phyloP scores from a whole-genome alignment of 495 filamentous ascomycete genomes.

The Penicillium bovifimosum region DNA sequence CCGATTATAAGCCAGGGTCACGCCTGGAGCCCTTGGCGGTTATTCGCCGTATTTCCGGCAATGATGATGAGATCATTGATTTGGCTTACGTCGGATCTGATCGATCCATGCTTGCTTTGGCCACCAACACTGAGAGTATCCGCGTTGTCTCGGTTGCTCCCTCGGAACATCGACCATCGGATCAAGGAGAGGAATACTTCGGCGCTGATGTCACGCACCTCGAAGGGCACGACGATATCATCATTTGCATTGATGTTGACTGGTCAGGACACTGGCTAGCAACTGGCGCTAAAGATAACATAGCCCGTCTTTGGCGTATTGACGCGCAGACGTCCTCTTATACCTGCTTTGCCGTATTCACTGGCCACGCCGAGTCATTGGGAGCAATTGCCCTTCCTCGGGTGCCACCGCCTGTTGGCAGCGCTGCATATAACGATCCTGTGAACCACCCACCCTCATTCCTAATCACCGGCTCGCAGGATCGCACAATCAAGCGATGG shows the following conservation, averaged over 20 bases:
- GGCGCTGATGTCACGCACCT: constrained; percentile 82
- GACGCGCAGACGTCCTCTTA: constrained; percentile 73
- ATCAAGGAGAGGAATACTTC: constrained; percentile 55
- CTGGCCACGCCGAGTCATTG: constrained; percentile 89
- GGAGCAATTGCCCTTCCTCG: constrained; percentile 85
- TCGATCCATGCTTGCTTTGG: constrained; percentile 75
- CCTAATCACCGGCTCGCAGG: constrained; percentile 85
- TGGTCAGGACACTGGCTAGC: constrained; percentile 97
- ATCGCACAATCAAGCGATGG: constrained; percentile 91
- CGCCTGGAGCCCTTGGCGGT: constrained; percentile 46
- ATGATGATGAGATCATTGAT: constrained; percentile 96
- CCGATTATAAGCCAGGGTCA: constrained; percentile 29
- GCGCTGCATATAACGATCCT: constrained; percentile 59
- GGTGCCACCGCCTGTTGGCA: constrained; percentile 54
- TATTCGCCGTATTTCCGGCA: constrained; percentile 78
- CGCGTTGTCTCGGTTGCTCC: constrained; percentile 66
- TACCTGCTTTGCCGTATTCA: constrained; percentile 71
- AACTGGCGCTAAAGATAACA: constrained; percentile 94
- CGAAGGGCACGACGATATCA: constrained; percentile 87
- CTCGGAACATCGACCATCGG: constrained; percentile 32
- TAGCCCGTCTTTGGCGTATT: constrained; percentile 83
- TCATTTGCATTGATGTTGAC: constrained; percentile 90
- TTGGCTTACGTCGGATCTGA: constrained; percentile 76
- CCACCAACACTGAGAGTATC: constrained; percentile 92
- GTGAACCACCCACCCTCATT: constrained; percentile 76